phyloP scores from a whole-genome alignment of 805 yeast species.

The Barnettozyma siamensis region DNA sequence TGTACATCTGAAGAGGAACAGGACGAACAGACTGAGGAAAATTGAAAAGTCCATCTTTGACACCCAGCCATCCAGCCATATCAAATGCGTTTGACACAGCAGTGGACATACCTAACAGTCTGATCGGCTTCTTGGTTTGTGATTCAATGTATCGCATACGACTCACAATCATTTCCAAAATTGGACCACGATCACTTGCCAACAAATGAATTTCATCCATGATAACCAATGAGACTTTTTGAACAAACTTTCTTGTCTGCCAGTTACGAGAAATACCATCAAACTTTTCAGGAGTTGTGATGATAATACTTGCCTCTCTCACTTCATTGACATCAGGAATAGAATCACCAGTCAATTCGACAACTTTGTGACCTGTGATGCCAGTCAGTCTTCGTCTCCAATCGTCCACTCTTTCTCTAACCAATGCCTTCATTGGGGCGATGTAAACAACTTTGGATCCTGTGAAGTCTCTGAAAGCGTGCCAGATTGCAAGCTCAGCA shows the following conservation, averaged over 20 bases:
- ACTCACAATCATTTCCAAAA: conserved; percentile 89
- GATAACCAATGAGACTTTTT: conserved; percentile 78
- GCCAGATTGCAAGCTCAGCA: conserved; percentile 96
- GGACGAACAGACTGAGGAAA: conserved; percentile 96
- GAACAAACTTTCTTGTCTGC: conserved; percentile 78
- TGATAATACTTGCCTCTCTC: conserved; percentile 75
- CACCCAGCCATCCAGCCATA: conserved; percentile 93
- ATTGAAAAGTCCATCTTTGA: conserved; percentile 87
- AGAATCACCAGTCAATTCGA: conserved; percentile 94
- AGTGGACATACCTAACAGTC: conserved; percentile 88
- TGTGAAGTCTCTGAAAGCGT: conserved; percentile 81
- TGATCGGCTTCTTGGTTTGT: conserved; percentile 82
- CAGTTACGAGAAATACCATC: conserved; percentile 95
- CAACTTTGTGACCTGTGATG: conserved; percentile 84
- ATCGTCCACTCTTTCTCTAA: conserved; percentile 95
- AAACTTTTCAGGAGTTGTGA: conserved; percentile 96
- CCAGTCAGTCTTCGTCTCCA: conserved; percentile 66
- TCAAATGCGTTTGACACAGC: conserved; percentile 89
- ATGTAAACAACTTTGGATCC: conserved; percentile 88
- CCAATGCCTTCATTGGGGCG: conserved; percentile 90
- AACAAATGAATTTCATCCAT: conserved; percentile 95
- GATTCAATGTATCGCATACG: conserved; percentile 93
- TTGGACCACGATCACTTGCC: conserved; percentile 98
- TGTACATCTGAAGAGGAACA: conserved; percentile 85
- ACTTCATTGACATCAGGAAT: conserved; percentile 80